Percentiles rank a stretch among this genome's conserved stretches.
These are phyloP conservation scores for Lagenaria siceraria DNA, from an alignment of 306 rosid species.

Conservation along the genomic window DNA sequence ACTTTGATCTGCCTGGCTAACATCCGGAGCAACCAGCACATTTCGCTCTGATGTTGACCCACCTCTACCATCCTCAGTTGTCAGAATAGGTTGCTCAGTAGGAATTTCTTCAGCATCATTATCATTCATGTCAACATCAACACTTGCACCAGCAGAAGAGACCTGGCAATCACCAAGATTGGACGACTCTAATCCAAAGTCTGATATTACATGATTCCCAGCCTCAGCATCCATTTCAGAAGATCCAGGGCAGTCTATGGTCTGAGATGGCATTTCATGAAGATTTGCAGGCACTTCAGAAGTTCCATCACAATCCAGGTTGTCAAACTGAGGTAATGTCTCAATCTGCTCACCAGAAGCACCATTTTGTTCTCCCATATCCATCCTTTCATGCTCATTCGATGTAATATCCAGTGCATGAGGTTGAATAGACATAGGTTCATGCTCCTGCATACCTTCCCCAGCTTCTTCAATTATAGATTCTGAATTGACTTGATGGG, in stretches of 20 bases:
- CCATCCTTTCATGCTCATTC: conserved; percentile 45
- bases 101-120: conserved; percentile 48
- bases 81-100: conserved; percentile 30
- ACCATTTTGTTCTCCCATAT: conserved; percentile 42
- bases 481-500: conserved; percentile 43
- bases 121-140: conserved; percentile 66
- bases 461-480: conserved; percentile 33
- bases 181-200: conserved; percentile 29
- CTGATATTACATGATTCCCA: conserved; percentile 23
- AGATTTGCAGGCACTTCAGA: conserved; percentile 29
- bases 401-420: conserved; percentile 36
- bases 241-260: conserved; percentile 37
- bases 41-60: conserved; percentile 41
- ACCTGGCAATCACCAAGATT: conserved; percentile 36
- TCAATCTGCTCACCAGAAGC: conserved; percentile 31
- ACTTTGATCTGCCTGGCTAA: conserved; percentile 45
- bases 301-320: conserved; percentile 29
- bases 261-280: conserved; percentile 32
- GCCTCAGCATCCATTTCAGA: conserved; percentile 37
- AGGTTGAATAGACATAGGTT: conserved; percentile 62
- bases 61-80: conserved; percentile 39
- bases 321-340: conserved; percentile 25
- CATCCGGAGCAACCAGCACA: conserved; percentile 31
- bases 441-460: conserved; percentile 34
- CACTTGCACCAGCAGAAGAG: conserved; percentile 33